phyloP scores from a whole-genome alignment of 768 basidiomycete species.

The Suillus spraguei region DNA sequence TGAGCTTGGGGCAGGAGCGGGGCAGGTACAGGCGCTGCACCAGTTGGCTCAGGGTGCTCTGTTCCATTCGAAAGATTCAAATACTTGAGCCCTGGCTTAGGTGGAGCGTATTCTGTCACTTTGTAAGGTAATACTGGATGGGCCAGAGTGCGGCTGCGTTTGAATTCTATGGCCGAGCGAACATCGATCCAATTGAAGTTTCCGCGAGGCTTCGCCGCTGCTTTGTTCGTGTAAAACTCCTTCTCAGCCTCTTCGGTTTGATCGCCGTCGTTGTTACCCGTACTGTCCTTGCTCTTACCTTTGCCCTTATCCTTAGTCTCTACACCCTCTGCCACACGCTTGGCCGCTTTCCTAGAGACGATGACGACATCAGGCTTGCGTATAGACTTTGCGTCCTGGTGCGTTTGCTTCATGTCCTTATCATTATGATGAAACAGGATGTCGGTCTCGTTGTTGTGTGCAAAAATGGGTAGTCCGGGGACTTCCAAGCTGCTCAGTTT shows the following conservation, averaged over 20 bases:
- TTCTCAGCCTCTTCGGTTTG: background rate
- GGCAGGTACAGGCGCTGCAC: too few relatives aligned
- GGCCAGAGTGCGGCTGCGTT: background rate
- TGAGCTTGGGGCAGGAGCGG: background rate
- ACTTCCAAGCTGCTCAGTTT: background rate
- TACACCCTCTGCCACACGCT: too few relatives aligned
- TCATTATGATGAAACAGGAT: constrained; percentile 6
- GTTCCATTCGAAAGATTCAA: background rate
- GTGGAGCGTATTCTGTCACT: background rate
- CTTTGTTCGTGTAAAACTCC: too few relatives aligned
- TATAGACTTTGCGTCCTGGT: background rate
- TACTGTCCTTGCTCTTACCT: too few relatives aligned
- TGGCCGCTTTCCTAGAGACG: background rate
- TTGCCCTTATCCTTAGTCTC: background rate
- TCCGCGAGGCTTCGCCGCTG: too few relatives aligned
- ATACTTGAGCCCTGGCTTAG: background rate
- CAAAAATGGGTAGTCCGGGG: background rate
- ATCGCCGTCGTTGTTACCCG: too few relatives aligned
- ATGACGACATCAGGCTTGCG: constrained; percentile 3
- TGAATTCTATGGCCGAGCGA: constrained; percentile 1
- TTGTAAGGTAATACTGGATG: background rate
- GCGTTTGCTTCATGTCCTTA: background rate
- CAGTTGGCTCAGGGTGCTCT: background rate
- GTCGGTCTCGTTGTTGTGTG: background rate
- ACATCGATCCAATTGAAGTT: background rate